Evolutionary conservation across 2,329 filamentous ascomycete genomes (phyloP).

Genomic region (Westerdykella aurantiaca): DNA sequence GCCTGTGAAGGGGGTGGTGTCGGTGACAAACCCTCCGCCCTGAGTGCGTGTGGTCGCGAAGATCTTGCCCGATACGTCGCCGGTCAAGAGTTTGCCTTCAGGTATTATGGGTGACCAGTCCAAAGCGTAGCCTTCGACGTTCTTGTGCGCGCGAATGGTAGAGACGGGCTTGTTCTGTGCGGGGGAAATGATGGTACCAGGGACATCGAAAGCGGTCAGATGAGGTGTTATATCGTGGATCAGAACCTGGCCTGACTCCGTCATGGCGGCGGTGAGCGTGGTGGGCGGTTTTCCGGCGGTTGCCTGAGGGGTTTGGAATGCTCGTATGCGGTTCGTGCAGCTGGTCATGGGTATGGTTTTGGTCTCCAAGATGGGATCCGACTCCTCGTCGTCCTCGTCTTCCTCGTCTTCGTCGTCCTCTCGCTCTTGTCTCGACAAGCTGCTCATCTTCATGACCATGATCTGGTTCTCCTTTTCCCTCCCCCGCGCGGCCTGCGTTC

Average conservation of each 20-base stretch:
- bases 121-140: slow-evolving; percentile 83
- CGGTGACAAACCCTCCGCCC: slow-evolving; percentile 83
- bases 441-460: slow-evolving; percentile 94
- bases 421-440: slow-evolving; percentile 79
- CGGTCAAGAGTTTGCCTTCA: slow-evolving; percentile 80
- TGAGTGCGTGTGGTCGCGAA: slow-evolving; percentile 82
- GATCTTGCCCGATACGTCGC: slow-evolving; percentile 85
- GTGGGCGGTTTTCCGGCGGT: slow-evolving; percentile 67
- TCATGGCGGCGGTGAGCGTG: slow-evolving; percentile 86
- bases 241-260: slow-evolving; percentile 78
- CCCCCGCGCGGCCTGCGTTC: slow-evolving; percentile 78
- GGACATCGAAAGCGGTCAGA: slow-evolving; percentile 81
- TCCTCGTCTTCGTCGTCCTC: slow-evolving; percentile 63
- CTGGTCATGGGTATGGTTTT: slow-evolving; percentile 79
- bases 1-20: slow-evolving; percentile 74
- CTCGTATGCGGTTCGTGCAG: slow-evolving; percentile 89
- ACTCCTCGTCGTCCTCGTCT: slow-evolving; percentile 61
- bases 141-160: slow-evolving; percentile 84
- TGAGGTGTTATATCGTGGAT: slow-evolving; percentile 94
- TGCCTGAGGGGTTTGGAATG: slow-evolving; percentile 69
- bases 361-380: slow-evolving; percentile 90
- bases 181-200: slow-evolving; percentile 71
- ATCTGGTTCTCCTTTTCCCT: slow-evolving; percentile 82
- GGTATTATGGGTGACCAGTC: slow-evolving; percentile 87
- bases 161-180: slow-evolving; percentile 83